Evolutionary conservation across 805 yeast genomes (phyloP).

Genomic region (Millerozyma miso): DNA sequence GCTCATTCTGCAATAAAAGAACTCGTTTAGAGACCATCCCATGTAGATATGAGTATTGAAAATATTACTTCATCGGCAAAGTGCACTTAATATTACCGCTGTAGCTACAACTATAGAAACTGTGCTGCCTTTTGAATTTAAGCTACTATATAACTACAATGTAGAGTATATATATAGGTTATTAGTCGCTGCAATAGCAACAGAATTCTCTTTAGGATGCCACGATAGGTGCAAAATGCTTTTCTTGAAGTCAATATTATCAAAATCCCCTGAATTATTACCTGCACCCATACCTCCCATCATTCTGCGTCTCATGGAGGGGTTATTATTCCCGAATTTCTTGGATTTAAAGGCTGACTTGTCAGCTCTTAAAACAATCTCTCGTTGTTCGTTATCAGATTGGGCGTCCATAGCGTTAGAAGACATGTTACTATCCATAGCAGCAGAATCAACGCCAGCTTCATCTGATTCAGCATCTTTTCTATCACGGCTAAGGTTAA

Average conservation of each 20-base stretch:
- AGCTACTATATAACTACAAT: slow-evolving; percentile 33
- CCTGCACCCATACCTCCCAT: slow-evolving; percentile 43
- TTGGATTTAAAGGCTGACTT: slow-evolving; percentile 90
- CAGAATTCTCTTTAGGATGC: slow-evolving; percentile 96
- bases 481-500: slow-evolving; percentile 1
- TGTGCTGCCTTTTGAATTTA: not conserved
- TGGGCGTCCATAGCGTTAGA: slow-evolving; percentile 32
- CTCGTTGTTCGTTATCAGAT: slow-evolving; percentile 37
- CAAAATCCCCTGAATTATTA: slow-evolving; percentile 64
- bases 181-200: slow-evolving; percentile 98
- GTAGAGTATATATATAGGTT: slow-evolving; percentile 84
- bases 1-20: too few relatives aligned
- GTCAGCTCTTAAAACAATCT: slow-evolving; percentile 92
- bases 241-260: slow-evolving; percentile 88
- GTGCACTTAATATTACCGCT: too few relatives aligned
- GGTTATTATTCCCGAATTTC: slow-evolving; percentile 43
- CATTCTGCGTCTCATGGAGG: slow-evolving; percentile 45
- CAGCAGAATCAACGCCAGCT: slow-evolving; percentile 25
- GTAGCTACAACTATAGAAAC: too few relatives aligned
- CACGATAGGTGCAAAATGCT: slow-evolving; percentile 92
- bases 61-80: too few relatives aligned
- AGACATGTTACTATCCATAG: slow-evolving; percentile 21
- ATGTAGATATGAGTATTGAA: too few relatives aligned
- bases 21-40: too few relatives aligned
- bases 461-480: slow-evolving; percentile 13